Percentiles rank a stretch among this genome's conserved stretches.
Evolutionary conservation across 148 eudicot genomes (phyloP).

Genomic region (Spergularia bocconei): DNA sequence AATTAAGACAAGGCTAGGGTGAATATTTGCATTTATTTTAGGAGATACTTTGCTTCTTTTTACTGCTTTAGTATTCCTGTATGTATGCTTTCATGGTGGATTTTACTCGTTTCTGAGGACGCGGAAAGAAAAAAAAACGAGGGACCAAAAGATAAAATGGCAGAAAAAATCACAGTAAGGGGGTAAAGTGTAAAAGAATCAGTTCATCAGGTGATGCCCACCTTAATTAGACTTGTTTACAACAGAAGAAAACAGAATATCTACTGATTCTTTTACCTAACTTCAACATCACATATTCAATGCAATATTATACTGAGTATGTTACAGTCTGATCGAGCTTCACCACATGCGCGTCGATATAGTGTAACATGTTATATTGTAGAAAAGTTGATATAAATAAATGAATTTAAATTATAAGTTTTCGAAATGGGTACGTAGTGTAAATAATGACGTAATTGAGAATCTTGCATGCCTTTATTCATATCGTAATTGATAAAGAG

Average conservation of each 20-base stretch:
- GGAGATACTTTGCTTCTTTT: constrained; percentile 24
- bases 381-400: too few relatives aligned
- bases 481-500: neutral
- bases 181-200: constrained; percentile 17
- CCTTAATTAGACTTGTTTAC: constrained; percentile 11
- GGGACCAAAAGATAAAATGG: constrained; percentile 16
- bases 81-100: neutral
- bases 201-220: constrained; percentile 18
- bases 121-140: too few relatives aligned
- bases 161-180: constrained; percentile 8
- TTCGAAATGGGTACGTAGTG: too few relatives aligned
- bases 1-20: neutral
- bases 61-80: neutral
- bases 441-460: too few relatives aligned
- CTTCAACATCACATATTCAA: constrained; percentile 18
- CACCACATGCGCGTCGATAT: neutral
- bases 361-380: too few relatives aligned
- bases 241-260: constrained; percentile 7
- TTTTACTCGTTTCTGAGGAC: neutral
- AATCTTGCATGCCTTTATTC: too few relatives aligned
- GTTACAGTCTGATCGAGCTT: too few relatives aligned
- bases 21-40: constrained; percentile 14
- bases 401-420: too few relatives aligned
- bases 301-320: neutral
- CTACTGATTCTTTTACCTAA: constrained; percentile 6